Evolutionary conservation across 2,329 filamentous ascomycete species (phyloP).

Genomic region (Zalaria obscura): DNA sequence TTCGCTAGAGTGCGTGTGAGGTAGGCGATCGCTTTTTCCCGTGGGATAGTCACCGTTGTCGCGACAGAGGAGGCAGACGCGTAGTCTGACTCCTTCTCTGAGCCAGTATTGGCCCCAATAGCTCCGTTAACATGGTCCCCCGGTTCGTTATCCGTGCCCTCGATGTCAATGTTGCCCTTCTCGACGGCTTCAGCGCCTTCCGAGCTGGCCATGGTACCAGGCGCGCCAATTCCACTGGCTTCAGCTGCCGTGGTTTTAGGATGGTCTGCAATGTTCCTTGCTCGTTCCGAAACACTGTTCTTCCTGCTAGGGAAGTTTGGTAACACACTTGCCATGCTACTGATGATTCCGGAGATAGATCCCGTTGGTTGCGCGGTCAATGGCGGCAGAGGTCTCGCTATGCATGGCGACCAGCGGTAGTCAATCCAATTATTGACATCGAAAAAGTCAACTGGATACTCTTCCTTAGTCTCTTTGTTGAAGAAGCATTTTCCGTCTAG

Average conservation of each 20-base stretch:
- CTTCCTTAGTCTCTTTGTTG: slow-evolving; percentile 64
- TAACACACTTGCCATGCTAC: slow-evolving; percentile 32
- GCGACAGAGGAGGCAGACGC: slow-evolving; percentile 10
- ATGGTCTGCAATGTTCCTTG: slow-evolving; percentile 2
- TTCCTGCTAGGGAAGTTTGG: slow-evolving; percentile 15
- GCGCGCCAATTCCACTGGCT: slow-evolving; percentile 12
- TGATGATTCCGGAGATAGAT: slow-evolving; percentile 30
- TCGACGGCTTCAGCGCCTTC: slow-evolving; percentile 16
- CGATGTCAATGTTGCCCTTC: slow-evolving; percentile 26
- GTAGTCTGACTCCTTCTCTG: not conserved
- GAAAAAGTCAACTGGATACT: slow-evolving; percentile 76
- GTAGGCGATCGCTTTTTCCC: slow-evolving; percentile 46
- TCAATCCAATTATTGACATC: slow-evolving; percentile 66
- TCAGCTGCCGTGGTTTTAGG: slow-evolving; percentile 3
- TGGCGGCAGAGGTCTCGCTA: slow-evolving; percentile 52
- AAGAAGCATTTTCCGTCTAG: slow-evolving; percentile 81
- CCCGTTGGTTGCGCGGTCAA: slow-evolving; percentile 21
- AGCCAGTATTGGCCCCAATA: not conserved
- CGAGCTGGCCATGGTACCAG: slow-evolving; percentile 13
- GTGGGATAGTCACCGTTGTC: slow-evolving; percentile 38
- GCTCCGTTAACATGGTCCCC: slow-evolving; percentile 7
- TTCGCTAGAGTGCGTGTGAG: slow-evolving; percentile 60
- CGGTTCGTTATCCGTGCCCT: slow-evolving; percentile 15
- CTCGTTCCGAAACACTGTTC: slow-evolving; percentile 9
- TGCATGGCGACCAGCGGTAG: slow-evolving; percentile 63